Conservation (phyloP, 2,329 filamentous ascomycete genomes). For the Penicillium digitatum region DNA sequence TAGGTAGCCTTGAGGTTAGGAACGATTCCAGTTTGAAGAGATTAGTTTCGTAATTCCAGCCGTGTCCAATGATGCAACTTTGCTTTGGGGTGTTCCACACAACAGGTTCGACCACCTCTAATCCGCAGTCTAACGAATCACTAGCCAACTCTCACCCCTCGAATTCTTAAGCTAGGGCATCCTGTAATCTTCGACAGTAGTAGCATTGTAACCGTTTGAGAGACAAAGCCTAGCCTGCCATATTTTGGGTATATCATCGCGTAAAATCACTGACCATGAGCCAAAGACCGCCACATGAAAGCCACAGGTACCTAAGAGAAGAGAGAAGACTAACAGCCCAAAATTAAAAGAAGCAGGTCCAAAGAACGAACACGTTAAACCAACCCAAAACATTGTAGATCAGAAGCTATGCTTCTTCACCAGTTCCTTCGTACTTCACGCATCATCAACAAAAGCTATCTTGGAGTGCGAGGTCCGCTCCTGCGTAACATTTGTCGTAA, state of each 20-base stretch:
- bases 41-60: not conserved
- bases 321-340: not conserved
- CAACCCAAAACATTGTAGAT: not conserved
- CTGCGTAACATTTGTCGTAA: slow-evolving; percentile 29
- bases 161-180: not conserved
- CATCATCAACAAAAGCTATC: slow-evolving; percentile 14
- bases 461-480: slow-evolving; percentile 13
- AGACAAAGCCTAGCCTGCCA: not conserved
- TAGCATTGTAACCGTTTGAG: too few species aligned
- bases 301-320: not conserved
- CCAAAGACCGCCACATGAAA: not conserved
- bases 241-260: slow-evolving; percentile 4
- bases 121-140: not conserved
- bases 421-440: slow-evolving; percentile 24
- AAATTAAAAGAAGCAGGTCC: not conserved
- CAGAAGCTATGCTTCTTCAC: slow-evolving; percentile 19
- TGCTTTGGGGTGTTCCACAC: not conserved
- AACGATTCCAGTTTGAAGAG: not conserved
- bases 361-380: not conserved
- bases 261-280: not conserved
- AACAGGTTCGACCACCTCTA: too few species aligned
- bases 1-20: not conserved
- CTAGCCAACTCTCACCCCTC: not conserved
- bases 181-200: not conserved
- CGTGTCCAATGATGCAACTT: not conserved